Evolutionary conservation across 148 eudicot genomes (phyloP), one percentile per base, ranked within the genome.

Genomic region (Chenopodium album): DNA sequence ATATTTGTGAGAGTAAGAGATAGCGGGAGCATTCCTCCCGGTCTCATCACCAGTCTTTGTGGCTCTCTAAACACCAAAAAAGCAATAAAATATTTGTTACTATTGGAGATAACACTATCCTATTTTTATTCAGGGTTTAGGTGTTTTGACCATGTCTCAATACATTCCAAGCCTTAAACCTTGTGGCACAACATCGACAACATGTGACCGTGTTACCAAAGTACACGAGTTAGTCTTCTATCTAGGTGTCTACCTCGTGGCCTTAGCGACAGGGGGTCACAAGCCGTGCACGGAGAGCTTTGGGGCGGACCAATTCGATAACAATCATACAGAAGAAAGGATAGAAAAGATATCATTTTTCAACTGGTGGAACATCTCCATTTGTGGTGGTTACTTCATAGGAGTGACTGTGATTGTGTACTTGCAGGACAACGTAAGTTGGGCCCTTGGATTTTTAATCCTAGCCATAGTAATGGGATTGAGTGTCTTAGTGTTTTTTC

Each of bases 191-290:
- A 37, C 26, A 3, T 32, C 82, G 1, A 80, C 31, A 46, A 23
- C 16, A 34, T 93, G 98, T 76, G 46, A 48, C 10, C 84, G 88
- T 47, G 76, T 89, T 6, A 81, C 84, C 23, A 89, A 78, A 62
- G 70, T 87, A 66, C 98, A 94, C 28, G 79, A 82, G 64, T 84
- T 88, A 37, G 76, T 87, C 26, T 92, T 92, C 85, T 94, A 90
- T 48, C 22, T 88, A 4, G 93, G 92, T 1, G 86, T 90, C 71
- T 94, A 94, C 77, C 82, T 91, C 74, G 74, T 92, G 77, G 91
- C 98, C 8, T 31, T 91, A 2, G 97, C 92, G 22, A 94, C 98
- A 4, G 97, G 98, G 46, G 98, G 98, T 9, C 91, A 91, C 83
- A 94, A 94, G 78, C 97, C 98, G 1, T 80, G 90, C 0, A 60